Base-by-base conservation (phyloP, 805 yeast genomes). In the Starmerella sirachaensis region DNA sequence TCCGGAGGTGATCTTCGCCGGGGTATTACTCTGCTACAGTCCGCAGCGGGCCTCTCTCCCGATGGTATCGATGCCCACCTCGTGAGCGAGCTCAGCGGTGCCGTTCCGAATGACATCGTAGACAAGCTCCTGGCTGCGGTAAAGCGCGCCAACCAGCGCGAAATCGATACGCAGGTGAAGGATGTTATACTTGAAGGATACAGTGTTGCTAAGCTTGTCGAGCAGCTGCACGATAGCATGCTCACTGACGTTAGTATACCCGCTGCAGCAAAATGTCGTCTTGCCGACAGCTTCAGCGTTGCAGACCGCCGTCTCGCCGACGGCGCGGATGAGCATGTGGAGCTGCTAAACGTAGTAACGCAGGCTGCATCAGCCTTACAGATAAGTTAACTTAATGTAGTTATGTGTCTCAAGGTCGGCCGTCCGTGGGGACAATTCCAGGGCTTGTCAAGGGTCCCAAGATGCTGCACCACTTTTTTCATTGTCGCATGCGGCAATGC, bases 381-480 rank as follows among this genome's bases (percentile, higher is more conserved):
- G 33, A 33, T 25, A 12, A 10, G 14, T 20, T 31, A 50, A 17
- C 46, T 49, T 6, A 62, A 40, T 1, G 81, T 84, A 42, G 77
- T 72, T 41, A 88, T 63, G 58, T 88, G 96, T 38, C 98, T 68
- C 79, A 91, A 75, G 1, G 99, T 91, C 0, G 98, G 99, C 46
- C 99, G 64, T 0, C 99, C 98, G 59, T 91, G 99, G 0, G 99
- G 99, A 49, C 76, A 70, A 38, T 69, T 69, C 98, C 99, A 91
- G 0, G 99, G 99, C 54, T 83, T 82, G 44, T 84, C 86, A 26
- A 91, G 63, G 0, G 57, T 62, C 10, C 88, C 72, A 36, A 91
- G 61, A 51, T 84, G 69, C 21, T 61, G 55, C 5, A 91, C 86
- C 2, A 91, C 74, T 26, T 53, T 61, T 2, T 58, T 54, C 99